Evolutionary conservation across 768 basidiomycete genomes (phyloP).

Genomic region (Hericium erinaceus): DNA sequence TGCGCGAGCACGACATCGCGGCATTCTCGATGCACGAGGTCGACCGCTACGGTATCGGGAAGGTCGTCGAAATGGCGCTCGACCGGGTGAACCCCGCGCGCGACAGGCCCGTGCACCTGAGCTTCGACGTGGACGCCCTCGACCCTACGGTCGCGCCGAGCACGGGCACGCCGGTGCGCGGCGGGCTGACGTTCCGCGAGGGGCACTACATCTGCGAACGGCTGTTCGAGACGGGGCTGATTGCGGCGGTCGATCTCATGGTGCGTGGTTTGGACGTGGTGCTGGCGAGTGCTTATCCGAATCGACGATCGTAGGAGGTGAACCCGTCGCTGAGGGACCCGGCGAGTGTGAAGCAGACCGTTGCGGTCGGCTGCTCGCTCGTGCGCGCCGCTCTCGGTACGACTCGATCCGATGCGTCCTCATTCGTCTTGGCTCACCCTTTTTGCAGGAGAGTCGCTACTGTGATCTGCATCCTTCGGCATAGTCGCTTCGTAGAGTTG

Average conservation of each 20-base stretch:
- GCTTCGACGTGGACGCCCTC: constrained; percentile 92
- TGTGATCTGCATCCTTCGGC: constrained; percentile 7
- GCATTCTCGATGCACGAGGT: constrained; percentile 59
- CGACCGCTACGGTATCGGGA: constrained; percentile 81
- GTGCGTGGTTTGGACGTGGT: constrained; percentile 30
- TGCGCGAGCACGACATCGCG: constrained; percentile 76
- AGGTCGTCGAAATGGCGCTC: constrained; percentile 93
- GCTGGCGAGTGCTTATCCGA: constrained; percentile 1
- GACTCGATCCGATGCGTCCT: constrained; percentile 14
- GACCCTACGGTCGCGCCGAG: constrained; percentile 96
- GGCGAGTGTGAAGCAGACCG: constrained; percentile 73
- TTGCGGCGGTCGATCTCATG: constrained; percentile 93
- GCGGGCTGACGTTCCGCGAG: constrained; percentile 92
- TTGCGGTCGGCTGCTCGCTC: constrained; percentile 83
- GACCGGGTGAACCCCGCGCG: constrained; percentile 86
- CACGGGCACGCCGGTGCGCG: constrained; percentile 89
- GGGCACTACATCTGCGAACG: constrained; percentile 98
- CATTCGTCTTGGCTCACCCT: neutral
- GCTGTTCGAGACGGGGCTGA: constrained; percentile 82
- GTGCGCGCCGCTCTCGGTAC: constrained; percentile 75
- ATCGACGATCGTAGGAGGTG: constrained; percentile 56
- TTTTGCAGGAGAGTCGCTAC: constrained; percentile 17
- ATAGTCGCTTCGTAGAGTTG: too few relatives aligned
- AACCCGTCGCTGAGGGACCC: constrained; percentile 86
- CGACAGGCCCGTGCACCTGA: constrained; percentile 83